phyloP scores from a whole-genome alignment of 176 grass and related monocot genomes.

The Calamus simplicifolius region DNA sequence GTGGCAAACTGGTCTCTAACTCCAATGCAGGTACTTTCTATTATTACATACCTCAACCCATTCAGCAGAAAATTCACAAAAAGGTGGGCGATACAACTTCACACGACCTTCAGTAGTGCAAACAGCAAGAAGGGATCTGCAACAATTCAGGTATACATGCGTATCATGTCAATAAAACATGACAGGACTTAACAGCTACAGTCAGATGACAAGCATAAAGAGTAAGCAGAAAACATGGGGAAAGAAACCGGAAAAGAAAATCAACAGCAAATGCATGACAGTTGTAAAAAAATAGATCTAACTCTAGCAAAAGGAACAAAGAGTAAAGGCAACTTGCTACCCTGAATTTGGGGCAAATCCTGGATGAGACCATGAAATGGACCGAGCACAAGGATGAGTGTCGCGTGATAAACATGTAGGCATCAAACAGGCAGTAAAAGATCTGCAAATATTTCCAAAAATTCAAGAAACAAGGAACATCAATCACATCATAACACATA shows the following conservation, averaged over 20 bases:
- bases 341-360: slow-evolving; percentile 74
- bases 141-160: slow-evolving; percentile 11
- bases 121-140: slow-evolving; percentile 74
- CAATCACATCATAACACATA: slow-evolving; percentile 2
- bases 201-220: too few relatives aligned
- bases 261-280: not conserved
- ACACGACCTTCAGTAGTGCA: slow-evolving; percentile 67
- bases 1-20: too few relatives aligned
- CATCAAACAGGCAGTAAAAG: slow-evolving; percentile 68
- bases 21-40: too few relatives aligned
- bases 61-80: slow-evolving; percentile 62
- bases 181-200: too few relatives aligned
- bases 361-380: slow-evolving; percentile 82
- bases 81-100: slow-evolving; percentile 61
- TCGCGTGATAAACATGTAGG: slow-evolving; percentile 58
- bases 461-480: slow-evolving; percentile 1
- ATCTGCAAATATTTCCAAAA: slow-evolving; percentile 42
- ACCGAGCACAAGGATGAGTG: slow-evolving; percentile 51
- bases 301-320: not conserved
- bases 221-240: not conserved
- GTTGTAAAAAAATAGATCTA: too few relatives aligned
- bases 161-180: too few relatives aligned
- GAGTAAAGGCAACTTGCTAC: slow-evolving; percentile 17
- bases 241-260: slow-evolving; percentile 1
- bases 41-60: slow-evolving; percentile 56